Conservation (phyloP, 2,329 filamentous ascomycete species). For the Thielaviopsis ethacetica region DNA sequence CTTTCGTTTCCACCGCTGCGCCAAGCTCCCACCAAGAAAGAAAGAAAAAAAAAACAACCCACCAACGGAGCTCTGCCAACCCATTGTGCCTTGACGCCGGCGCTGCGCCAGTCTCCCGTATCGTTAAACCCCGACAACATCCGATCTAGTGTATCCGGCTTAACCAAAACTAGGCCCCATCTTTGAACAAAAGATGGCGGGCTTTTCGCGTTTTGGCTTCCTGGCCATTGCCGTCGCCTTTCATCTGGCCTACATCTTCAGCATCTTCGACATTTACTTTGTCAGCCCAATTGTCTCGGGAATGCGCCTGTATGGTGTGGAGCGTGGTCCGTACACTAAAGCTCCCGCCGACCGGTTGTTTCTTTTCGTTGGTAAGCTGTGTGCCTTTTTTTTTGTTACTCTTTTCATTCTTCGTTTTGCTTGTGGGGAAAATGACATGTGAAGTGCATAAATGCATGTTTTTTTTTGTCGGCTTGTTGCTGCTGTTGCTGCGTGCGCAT, state of each 20-base stretch:
- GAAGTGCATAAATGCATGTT: neutral
- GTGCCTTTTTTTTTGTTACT: neutral
- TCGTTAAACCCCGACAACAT: neutral
- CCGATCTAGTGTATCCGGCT: neutral
- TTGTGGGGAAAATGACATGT: neutral
- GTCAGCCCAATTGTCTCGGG: conserved; percentile 93
- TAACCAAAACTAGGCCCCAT: neutral
- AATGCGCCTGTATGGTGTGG: conserved; percentile 67
- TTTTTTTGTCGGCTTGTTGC: neutral
- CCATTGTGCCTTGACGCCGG: neutral
- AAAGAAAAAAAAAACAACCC: neutral
- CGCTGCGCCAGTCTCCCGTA: neutral
- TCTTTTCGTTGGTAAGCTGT: conserved; percentile 63
- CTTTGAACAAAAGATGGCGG: neutral
- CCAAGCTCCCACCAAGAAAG: neutral
- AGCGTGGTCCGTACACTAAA: conserved; percentile 39
- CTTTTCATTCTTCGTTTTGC: neutral
- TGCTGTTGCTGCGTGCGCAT: neutral
- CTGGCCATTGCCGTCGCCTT: conserved; percentile 79
- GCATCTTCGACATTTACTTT: conserved; percentile 98
- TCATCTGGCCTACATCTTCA: conserved; percentile 83
- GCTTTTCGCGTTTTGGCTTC: conserved; percentile 53
- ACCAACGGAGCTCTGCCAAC: neutral
- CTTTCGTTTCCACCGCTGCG: neutral
- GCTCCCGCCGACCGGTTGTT: conserved; percentile 81